A percentile compares a stretch with the other conserved stretches of the same genome.
Conservation (phyloP, 2,329 filamentous ascomycete genomes). For the Claviceps sp. region DNA sequence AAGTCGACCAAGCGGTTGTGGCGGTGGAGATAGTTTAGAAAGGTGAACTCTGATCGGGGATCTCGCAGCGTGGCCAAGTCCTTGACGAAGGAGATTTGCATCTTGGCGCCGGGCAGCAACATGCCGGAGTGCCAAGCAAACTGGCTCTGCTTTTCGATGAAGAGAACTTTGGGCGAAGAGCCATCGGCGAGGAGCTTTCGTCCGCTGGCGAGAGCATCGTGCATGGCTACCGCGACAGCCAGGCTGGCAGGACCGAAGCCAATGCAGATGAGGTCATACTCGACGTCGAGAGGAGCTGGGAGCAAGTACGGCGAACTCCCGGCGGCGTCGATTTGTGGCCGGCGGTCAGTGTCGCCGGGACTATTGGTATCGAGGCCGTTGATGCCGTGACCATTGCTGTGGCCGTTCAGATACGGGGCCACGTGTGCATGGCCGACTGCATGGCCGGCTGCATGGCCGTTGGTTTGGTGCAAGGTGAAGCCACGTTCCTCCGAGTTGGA, state of each 20-base stretch:
- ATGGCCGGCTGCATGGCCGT: neutral
- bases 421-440: neutral
- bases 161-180: conserved; percentile 57
- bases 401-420: conserved; percentile 9
- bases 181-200: conserved; percentile 26
- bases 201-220: conserved; percentile 56
- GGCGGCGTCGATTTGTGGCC: conserved; percentile 12
- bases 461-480: neutral
- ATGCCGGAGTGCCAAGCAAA: conserved; percentile 95
- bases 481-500: conserved; percentile 10
- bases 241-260: conserved; percentile 89
- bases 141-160: conserved; percentile 69
- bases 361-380: neutral
- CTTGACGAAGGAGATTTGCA: conserved; percentile 98
- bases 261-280: conserved; percentile 78
- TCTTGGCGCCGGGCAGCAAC: conserved; percentile 82
- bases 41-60: conserved; percentile 83
- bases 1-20: conserved; percentile 78
- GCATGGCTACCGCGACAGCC: conserved; percentile 75
- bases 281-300: conserved; percentile 42
- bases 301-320: conserved; percentile 23
- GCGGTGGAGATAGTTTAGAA: conserved; percentile 82
- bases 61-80: conserved; percentile 83
- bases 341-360: conserved; percentile 2
- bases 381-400: conserved; percentile 4